Conservation (phyloP, 2,329 filamentous ascomycete genomes). For the Fusarium torreyae region DNA sequence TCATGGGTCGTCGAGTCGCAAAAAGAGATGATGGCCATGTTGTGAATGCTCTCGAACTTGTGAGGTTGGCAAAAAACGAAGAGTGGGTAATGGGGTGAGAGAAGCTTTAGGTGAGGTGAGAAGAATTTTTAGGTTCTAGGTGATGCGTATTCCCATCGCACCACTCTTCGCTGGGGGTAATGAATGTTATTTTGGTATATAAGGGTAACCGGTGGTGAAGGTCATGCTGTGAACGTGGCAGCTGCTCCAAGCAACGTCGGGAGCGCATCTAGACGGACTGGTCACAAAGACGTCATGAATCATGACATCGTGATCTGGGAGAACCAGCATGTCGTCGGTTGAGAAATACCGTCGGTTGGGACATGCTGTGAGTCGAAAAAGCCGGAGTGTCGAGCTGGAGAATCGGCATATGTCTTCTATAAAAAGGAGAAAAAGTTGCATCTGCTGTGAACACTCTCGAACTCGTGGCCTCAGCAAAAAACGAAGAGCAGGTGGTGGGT, state of each 20-base stretch:
- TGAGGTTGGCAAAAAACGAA: not conserved
- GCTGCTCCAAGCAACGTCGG: no score
- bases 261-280: no score
- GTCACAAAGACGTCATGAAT: no score
- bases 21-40: not conserved
- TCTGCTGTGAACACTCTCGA: not conserved
- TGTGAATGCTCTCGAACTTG: not conserved
- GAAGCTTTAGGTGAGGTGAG: not conserved
- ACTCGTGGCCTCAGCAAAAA: not conserved
- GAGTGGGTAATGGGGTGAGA: not conserved
- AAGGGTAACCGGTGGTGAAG: not conserved
- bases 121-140: slow-evolving; percentile 1
- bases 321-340: no score
- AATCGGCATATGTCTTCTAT: no score
- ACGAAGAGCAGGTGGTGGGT: not conserved
- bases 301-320: no score
- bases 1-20: not conserved
- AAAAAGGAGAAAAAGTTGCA: no score
- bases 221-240: no score
- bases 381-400: no score
- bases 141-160: slow-evolving; percentile 5
- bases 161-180: slow-evolving; percentile 3
- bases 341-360: no score
- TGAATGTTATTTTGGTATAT: not conserved
- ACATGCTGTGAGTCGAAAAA: no score